Base-by-base conservation (phyloP, 345 rosid genomes). In the Populus euphratica region DNA sequence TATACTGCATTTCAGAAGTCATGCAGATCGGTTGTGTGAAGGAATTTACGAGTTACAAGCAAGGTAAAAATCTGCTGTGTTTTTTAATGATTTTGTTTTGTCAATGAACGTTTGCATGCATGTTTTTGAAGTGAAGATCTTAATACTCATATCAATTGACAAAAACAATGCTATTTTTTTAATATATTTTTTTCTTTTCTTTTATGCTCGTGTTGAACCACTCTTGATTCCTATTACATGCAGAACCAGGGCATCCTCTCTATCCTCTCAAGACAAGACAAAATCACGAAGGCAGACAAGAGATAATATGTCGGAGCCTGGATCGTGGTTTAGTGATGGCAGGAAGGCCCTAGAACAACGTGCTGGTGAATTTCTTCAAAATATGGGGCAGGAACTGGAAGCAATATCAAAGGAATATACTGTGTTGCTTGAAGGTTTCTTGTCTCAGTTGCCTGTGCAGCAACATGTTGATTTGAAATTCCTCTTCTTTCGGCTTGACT, bases 401-500 rank as follows among this genome's bases (percentile, higher is more conserved):
- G 83, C 86, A 72, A 77, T 89, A 59, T 85, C 99, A 38, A 89
- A 85, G 39, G 95, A 96, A 73, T 93, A 91, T 82, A 92, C 89
- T 61, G 79, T 87, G 52, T 88, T 90, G 83, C 92, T 93, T 0
- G 91, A 88, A 76, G 92, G 89, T 63, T 96, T 96, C 94, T 83
- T 96, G 79, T 81, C 95, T 71, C 90, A 89, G 72, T 85, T 96
- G 88, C 98, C 96, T 12, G 91, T 91, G 73, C 98, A 95, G 81
- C 95, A 93, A 78, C 94, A 90, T 52, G 87, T 93, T 75, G 99
- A 95, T 83, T 88, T 96, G 75, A 96, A 96, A 82, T 93, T 93
- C 87, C 97, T 94, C 73, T 86, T 94, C 41, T 94, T 96, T 88
- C 94, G 97, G 86, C 94, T 96, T 41, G 94, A 96, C 83, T 96